phyloP scores from a whole-genome alignment of 306 rosid species.

The Mimosa bimucronata region DNA sequence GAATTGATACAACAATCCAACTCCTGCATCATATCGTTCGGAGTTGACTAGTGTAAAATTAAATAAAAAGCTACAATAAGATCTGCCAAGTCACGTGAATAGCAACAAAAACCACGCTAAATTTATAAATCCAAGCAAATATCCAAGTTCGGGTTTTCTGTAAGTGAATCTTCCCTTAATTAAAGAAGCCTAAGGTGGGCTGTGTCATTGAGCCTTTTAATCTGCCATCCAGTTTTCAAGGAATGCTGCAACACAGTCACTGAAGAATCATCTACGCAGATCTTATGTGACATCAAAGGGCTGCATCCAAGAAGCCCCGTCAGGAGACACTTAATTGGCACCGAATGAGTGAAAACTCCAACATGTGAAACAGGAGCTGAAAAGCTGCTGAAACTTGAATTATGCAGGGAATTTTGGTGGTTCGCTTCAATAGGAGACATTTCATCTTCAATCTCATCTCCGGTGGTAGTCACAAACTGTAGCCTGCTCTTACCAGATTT shows the following conservation, averaged over 20 bases:
- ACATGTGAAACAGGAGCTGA: constrained; percentile 61
- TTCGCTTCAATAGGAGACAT: constrained; percentile 58
- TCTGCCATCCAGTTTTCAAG: constrained; percentile 95
- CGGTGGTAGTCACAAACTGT: constrained; percentile 80
- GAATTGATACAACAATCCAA: constrained; percentile 67
- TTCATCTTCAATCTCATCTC: constrained; percentile 78
- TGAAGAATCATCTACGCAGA: constrained; percentile 93
- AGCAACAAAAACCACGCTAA: constrained; percentile 44
- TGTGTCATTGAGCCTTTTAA: constrained; percentile 83
- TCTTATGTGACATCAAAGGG: constrained; percentile 75
- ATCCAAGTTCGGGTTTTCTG: constrained; percentile 29
- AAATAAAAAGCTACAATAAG: constrained; percentile 63
- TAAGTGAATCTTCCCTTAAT: constrained; percentile 25
- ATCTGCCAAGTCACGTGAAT: constrained; percentile 39
- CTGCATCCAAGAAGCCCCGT: constrained; percentile 93
- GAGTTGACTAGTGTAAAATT: constrained; percentile 45
- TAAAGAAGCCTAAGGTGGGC: constrained; percentile 96
- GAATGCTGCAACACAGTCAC: constrained; percentile 96
- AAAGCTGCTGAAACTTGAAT: constrained; percentile 59
- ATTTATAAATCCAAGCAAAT: constrained; percentile 38
- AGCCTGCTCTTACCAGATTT: constrained; percentile 95
- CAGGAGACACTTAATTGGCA: constrained; percentile 90
- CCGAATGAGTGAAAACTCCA: constrained; percentile 86
- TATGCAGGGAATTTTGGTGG: constrained; percentile 65
- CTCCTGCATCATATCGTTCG: constrained; percentile 64